Evolutionary conservation across 2,329 filamentous ascomycete species (phyloP).

Genomic region (Pseudogymnoascus sp.): DNA sequence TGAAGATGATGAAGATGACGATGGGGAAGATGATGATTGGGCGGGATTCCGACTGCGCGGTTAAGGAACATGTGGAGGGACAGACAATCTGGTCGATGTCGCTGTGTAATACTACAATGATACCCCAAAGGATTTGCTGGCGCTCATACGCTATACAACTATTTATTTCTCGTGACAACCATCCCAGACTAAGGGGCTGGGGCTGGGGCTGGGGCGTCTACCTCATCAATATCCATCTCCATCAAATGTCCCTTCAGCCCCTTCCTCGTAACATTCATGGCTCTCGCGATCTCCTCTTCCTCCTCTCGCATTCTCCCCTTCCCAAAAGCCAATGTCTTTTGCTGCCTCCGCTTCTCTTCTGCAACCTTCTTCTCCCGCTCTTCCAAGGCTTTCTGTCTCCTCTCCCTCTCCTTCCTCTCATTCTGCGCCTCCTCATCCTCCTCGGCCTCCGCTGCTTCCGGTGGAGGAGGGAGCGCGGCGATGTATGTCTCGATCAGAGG

Average conservation of each 20-base stretch:
- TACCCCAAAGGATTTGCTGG: background rate
- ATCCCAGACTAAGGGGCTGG: background rate
- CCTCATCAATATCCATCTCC: slow-evolving; percentile 13
- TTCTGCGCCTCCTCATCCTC: slow-evolving; percentile 45
- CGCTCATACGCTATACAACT: background rate
- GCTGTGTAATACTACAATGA: slow-evolving; percentile 6
- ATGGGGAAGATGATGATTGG: slow-evolving; percentile 48
- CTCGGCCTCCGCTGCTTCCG: slow-evolving; percentile 36
- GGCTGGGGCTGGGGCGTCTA: background rate
- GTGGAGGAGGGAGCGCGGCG: slow-evolving; percentile 52
- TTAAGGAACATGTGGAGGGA: slow-evolving; percentile 1
- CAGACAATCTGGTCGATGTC: background rate
- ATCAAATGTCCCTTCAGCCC: slow-evolving; percentile 55
- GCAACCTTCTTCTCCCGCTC: slow-evolving; percentile 55
- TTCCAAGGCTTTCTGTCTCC: slow-evolving; percentile 58
- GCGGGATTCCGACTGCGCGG: slow-evolving; percentile 40
- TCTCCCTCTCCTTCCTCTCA: slow-evolving; percentile 44
- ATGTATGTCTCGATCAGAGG: slow-evolving; percentile 59
- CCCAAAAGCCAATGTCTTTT: slow-evolving; percentile 50
- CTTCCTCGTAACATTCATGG: slow-evolving; percentile 60
- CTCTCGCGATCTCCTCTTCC: slow-evolving; percentile 58
- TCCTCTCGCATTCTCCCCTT: slow-evolving; percentile 56
- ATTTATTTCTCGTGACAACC: background rate
- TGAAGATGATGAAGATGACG: slow-evolving; percentile 35
- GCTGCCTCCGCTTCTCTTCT: slow-evolving; percentile 53